Evolutionary conservation across 257 asterid species (phyloP).

Genomic region (Solanum medicagineum): DNA sequence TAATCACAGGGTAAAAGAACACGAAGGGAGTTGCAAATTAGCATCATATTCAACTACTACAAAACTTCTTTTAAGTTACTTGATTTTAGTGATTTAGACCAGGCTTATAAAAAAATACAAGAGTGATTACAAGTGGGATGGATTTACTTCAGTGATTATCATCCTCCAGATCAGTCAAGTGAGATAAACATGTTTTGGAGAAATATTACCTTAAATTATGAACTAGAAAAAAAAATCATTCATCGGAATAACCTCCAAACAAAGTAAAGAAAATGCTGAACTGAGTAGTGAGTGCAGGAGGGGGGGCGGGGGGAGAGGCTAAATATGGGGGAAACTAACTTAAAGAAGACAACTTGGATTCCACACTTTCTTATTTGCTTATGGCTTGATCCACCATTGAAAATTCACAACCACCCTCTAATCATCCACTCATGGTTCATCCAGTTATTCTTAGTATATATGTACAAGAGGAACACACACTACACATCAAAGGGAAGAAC

Average conservation of each 20-base stretch:
- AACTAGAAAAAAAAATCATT: not conserved
- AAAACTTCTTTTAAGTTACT: too few relatives aligned
- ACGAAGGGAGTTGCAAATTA: too few relatives aligned
- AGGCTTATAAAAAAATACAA: too few relatives aligned
- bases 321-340: not conserved
- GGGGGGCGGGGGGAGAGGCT: not conserved
- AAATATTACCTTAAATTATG: not conserved
- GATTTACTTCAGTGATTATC: too few relatives aligned
- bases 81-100: too few relatives aligned
- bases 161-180: too few relatives aligned
- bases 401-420: not conserved
- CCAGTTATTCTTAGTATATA: not conserved
- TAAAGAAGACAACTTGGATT: not conserved
- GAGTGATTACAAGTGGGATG: too few relatives aligned
- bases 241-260: not conserved
- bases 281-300: not conserved
- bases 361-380: not conserved
- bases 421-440: not conserved
- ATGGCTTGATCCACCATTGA: not conserved
- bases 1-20: too few relatives aligned
- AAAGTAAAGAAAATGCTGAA: not conserved
- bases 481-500: not conserved
- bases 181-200: too few relatives aligned
- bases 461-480: not conserved
- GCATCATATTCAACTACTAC: too few relatives aligned